Evolutionary conservation across 2,329 filamentous ascomycete genomes (phyloP).

Genomic region (Verticillium alfalfae): DNA sequence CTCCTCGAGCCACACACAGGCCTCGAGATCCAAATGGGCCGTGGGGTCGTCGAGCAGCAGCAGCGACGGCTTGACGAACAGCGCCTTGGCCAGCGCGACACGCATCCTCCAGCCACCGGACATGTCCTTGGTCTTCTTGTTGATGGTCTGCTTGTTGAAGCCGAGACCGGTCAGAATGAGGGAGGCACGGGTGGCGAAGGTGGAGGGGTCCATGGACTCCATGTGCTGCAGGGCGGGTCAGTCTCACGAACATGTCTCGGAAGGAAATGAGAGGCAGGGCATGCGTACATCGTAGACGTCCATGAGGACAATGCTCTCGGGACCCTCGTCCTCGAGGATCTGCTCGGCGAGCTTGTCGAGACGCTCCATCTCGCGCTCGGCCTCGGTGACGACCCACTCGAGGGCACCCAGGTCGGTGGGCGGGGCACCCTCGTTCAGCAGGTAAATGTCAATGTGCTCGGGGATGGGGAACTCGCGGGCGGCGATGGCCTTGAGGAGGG

Average conservation of each 20-base stretch:
- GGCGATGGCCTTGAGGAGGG: conserved; percentile 91
- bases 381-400: conserved; percentile 95
- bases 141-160: conserved; percentile 96
- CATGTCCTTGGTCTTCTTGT: conserved; percentile 99
- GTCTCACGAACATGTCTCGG: too few relatives aligned
- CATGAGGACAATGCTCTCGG: conserved; percentile 83
- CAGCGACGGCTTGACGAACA: conserved; percentile 96
- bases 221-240: conserved; percentile 62
- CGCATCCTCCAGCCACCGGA: conserved; percentile 99
- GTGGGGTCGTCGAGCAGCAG: conserved; percentile 97
- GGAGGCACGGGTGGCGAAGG: conserved; percentile 91
- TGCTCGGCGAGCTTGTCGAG: conserved; percentile 86
- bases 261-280: too few relatives aligned
- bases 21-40: conserved; percentile 97
- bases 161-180: conserved; percentile 97
- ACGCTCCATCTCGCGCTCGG: conserved; percentile 84
- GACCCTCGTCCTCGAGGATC: conserved; percentile 85
- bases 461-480: conserved; percentile 93
- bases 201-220: conserved; percentile 97
- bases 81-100: conserved; percentile 92
- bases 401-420: conserved; percentile 83
- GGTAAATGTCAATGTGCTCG: conserved; percentile 95
- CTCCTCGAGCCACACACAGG: conserved; percentile 99
- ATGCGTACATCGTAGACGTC: conserved; percentile 72
- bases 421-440: conserved; percentile 94